phyloP scores from a whole-genome alignment of 2,329 filamentous ascomycete species.

The Chrysoporthe austroafricana region DNA sequence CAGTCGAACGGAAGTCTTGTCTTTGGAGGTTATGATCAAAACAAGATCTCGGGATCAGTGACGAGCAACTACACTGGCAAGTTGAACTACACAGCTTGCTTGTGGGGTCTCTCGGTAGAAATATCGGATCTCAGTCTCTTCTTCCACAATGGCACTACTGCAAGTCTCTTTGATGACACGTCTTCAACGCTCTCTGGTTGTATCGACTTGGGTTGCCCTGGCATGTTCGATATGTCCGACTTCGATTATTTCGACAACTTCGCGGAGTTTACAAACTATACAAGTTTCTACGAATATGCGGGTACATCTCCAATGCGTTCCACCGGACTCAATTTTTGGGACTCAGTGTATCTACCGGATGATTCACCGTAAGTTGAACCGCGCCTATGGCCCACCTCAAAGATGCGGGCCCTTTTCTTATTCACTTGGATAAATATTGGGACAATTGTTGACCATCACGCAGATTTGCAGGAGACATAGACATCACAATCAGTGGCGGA shows the following conservation, averaged over 20 bases:
- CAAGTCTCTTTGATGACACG: conserved; percentile 1
- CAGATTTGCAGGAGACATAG: conserved; percentile 8
- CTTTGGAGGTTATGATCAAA: conserved; percentile 21
- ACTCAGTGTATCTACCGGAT: conserved; percentile 6
- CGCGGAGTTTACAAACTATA: background rate
- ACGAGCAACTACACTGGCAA: conserved; percentile 13
- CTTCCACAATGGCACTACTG: conserved; percentile 7
- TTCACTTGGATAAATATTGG: background rate
- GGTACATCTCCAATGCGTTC: conserved; percentile 4
- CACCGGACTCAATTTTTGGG: conserved; percentile 11
- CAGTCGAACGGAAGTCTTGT: conserved; percentile 19
- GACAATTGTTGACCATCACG: background rate
- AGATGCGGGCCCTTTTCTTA: background rate
- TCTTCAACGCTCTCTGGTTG: background rate
- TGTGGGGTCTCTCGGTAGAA: conserved; percentile 2
- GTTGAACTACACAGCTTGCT: conserved; percentile 9
- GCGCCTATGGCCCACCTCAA: background rate
- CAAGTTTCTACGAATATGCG: conserved; percentile 2
- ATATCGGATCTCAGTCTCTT: background rate
- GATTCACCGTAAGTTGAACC: conserved; percentile 2
- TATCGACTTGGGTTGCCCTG: conserved; percentile 1
- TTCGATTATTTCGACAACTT: conserved; percentile 5
- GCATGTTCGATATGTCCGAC: conserved; percentile 11
- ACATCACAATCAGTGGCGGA: conserved; percentile 6
- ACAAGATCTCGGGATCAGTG: conserved; percentile 10